Evolutionary conservation across 495 filamentous ascomycete species (phyloP), one percentile per base, ranked within the genome.

Genomic region (Pyronema omphalodes): DNA sequence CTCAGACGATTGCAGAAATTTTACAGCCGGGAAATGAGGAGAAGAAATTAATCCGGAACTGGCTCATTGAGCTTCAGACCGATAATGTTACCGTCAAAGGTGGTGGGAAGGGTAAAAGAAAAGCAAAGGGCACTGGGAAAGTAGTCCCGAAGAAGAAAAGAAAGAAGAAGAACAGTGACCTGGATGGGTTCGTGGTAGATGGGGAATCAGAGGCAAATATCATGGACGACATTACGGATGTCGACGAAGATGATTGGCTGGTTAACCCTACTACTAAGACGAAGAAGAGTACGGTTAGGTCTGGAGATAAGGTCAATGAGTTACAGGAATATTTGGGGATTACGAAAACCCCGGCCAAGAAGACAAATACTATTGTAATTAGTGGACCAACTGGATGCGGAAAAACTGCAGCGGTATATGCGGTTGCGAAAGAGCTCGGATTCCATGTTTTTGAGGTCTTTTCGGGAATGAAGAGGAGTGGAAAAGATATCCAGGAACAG

Each of bases 401-500:
- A 7, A 99, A 99, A 67, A 93, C 88, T 9, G 88, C 93, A 12
- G 79, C 86, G 0, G 80, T 94, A 0, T 88, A 94, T 67, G 93
- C 93, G 4, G 83, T 87, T n/a, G 91, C 93, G 1, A 91, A 88
- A 60, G 91, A 99, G 70, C 75, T 94, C 18, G 89, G 80, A 17
- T 96, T 89, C 66, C 86, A 93, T 55, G 78, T 99, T 5, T 96
- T 96, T 59, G 93, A 99, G 67, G 84, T 99, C 61, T 94, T 93
- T 58, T 66, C 89, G 6, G 77, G 85, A 40, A 84, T 73, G 59
- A 78, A 88, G 54, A 72, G 93, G 46, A 93, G 78, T 65, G 93
- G 86, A 9, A 88, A 83, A 63, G 93, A 99, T 63, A 76, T 99
- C 46, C 61, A 93, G 7, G 91, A 95, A 51, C 87, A 76, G 53